Evolutionary conservation across 2,329 filamentous ascomycete species (phyloP), one percentile per base, ranked within the genome.

Genomic region (Trematosphaeria pertusa): DNA sequence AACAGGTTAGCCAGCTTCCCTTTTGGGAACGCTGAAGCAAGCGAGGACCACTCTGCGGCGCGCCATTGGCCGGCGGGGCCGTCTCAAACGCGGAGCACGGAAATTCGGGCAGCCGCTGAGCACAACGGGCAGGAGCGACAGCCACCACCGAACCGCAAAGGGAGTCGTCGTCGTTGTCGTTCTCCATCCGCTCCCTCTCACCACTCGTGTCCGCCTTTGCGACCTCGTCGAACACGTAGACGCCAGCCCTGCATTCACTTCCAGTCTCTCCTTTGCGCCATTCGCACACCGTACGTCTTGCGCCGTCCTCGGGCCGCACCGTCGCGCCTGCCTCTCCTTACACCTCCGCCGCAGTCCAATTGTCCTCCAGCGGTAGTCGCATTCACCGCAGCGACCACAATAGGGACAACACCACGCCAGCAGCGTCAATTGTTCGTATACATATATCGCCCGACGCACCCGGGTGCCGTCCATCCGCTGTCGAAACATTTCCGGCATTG

Each of bases 1-100:
- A 59, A 62, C 54, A 58, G 58, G 65, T 43, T 68, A 68, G 65
- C 52, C 22, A 5, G 3, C 31, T 64, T 17, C 62, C 38, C 14
- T 11, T 12, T 57, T 42, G 44, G 55, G 63, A 24, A 36, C 50
- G 54, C 48, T 62, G 59, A 48, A 50, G 55, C 54, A 59, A 62
- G 52, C 48, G 26, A 21, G 30, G 31, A 36, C 43, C 46, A 32
- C 37, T 46, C 49, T 43, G 26, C 32, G 35, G 37, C 37, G 20
- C 21, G n/a, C 58, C 50, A 56, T 54, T 61, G 52, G 49, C 48
- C 40, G 43, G 45, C 28, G 9, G 22, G 6, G 30, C 18, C 37
- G 24, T 31, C 40, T 48, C 44, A 58, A 55, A 48, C 30, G 46
- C 46, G 39, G 38, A 45, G 34, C 26, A 36, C 42, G 39, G 48